Conservation (phyloP, 129 eudicot species). For the Centaurea solstitialis region DNA sequence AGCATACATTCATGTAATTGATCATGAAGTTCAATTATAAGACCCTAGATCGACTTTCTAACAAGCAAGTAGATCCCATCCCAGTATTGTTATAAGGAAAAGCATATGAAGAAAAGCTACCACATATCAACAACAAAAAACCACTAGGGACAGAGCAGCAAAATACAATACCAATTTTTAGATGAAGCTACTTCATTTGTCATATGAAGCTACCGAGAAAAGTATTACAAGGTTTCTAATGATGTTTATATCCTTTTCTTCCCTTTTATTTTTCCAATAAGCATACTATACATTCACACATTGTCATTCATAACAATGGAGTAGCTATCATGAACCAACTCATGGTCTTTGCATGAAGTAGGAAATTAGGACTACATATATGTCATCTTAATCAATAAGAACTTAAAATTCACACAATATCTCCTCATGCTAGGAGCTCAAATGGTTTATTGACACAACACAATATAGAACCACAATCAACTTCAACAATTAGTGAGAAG, state of each 20-base stretch:
- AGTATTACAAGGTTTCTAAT: background rate
- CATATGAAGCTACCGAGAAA: background rate
- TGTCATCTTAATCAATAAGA: background rate
- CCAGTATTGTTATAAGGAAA: background rate
- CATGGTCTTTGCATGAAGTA: background rate
- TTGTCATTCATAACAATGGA: too few relatives aligned
- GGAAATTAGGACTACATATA: background rate
- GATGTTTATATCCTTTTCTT: background rate
- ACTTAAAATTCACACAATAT: background rate
- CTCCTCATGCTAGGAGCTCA: background rate
- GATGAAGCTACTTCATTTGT: too few relatives aligned
- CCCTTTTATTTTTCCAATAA: background rate
- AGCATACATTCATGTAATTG: background rate
- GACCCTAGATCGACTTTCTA: background rate
- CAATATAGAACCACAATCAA: background rate
- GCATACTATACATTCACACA: too few relatives aligned
- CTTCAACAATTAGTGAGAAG: background rate
- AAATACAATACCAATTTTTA: too few relatives aligned
- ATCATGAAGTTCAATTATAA: conserved; percentile 1
- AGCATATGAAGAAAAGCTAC: too few relatives aligned
- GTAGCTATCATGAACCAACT: too few relatives aligned
- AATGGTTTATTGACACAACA: background rate
- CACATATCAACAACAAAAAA: too few relatives aligned
- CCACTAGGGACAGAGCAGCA: too few relatives aligned
- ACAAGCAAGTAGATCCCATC: background rate